phyloP scores from a whole-genome alignment of 192 early-diverging fungal species.

The Haplosporangium gracile region DNA sequence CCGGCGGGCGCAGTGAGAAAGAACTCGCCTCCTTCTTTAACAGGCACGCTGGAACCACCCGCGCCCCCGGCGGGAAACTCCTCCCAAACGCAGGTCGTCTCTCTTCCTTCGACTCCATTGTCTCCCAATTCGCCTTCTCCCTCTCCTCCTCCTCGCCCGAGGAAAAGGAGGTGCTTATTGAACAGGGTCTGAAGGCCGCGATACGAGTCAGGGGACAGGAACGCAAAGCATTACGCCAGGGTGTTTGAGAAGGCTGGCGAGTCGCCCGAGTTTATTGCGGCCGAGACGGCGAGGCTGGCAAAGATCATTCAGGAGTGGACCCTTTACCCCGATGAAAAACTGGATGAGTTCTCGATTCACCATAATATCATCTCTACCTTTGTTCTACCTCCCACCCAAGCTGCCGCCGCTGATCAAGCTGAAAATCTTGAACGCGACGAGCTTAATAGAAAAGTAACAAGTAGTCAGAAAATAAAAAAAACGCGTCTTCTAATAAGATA shows the following conservation, averaged over 20 bases:
- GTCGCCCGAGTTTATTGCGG: slow-evolving; percentile 76
- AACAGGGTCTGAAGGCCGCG: slow-evolving; percentile 57
- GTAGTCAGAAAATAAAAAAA: background rate
- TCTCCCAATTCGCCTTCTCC: slow-evolving; percentile 54
- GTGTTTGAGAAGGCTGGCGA: slow-evolving; percentile 86
- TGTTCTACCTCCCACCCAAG: background rate
- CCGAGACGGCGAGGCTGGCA: slow-evolving; percentile 80
- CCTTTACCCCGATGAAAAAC: slow-evolving; percentile 75
- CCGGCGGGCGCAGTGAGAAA: slow-evolving; percentile 76
- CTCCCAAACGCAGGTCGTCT: slow-evolving; percentile 70
- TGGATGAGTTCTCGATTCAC: slow-evolving; percentile 85
- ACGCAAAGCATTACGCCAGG: slow-evolving; percentile 87
- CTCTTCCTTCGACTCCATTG: slow-evolving; percentile 65
- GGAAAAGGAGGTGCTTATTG: slow-evolving; percentile 61
- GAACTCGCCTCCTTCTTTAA: slow-evolving; percentile 89
- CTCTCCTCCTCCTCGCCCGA: slow-evolving; percentile 64
- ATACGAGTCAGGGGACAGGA: slow-evolving; percentile 33
- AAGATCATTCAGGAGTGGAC: slow-evolving; percentile 77
- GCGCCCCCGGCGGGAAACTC: slow-evolving; percentile 75
- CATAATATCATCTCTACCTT: slow-evolving; percentile 82
- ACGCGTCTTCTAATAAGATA: background rate
- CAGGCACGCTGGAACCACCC: slow-evolving; percentile 83
- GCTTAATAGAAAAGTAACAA: background rate
- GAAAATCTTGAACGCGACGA: background rate
- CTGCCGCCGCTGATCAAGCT: background rate